Evolutionary conservation across 2,329 filamentous ascomycete species (phyloP).

Genomic region (Ambrosiella cleistominuta): DNA sequence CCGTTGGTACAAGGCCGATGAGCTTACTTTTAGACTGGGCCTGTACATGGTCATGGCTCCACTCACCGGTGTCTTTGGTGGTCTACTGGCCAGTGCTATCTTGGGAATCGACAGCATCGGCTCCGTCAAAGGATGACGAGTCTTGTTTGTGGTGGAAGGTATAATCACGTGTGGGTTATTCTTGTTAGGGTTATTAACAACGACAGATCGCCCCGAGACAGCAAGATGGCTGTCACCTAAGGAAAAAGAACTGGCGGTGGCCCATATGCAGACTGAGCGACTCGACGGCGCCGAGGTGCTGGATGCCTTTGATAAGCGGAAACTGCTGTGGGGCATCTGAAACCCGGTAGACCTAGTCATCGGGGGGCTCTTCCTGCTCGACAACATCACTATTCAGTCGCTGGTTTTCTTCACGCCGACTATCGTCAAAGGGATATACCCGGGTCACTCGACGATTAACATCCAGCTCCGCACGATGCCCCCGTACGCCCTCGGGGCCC

Average conservation of each 20-base stretch:
- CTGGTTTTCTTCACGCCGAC: slow-evolving; percentile 49
- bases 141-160: slow-evolving; percentile 56
- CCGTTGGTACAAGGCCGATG: slow-evolving; percentile 52
- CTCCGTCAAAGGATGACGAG: slow-evolving; percentile 39
- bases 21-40: slow-evolving; percentile 48
- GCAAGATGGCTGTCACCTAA: slow-evolving; percentile 47
- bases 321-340: slow-evolving; percentile 40
- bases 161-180: slow-evolving; percentile 37
- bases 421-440: slow-evolving; percentile 48
- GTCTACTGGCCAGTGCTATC: slow-evolving; percentile 47
- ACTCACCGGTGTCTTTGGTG: slow-evolving; percentile 53
- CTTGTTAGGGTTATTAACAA: slow-evolving; percentile 42
- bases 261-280: slow-evolving; percentile 50
- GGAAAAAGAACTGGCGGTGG: slow-evolving; percentile 49
- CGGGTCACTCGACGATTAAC: slow-evolving; percentile 33
- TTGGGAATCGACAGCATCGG: slow-evolving; percentile 42
- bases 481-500: slow-evolving; percentile 43
- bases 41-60: slow-evolving; percentile 56
- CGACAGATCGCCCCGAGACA: slow-evolving; percentile 52
- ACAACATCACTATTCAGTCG: slow-evolving; percentile 51
- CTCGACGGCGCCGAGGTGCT: slow-evolving; percentile 41
- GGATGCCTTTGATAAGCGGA: slow-evolving; percentile 40
- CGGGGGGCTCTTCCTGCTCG: slow-evolving; percentile 40
- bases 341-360: slow-evolving; percentile 38
- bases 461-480: slow-evolving; percentile 50